Conservation (phyloP, 148 eudicot species). For the Nepenthes gracilis region DNA sequence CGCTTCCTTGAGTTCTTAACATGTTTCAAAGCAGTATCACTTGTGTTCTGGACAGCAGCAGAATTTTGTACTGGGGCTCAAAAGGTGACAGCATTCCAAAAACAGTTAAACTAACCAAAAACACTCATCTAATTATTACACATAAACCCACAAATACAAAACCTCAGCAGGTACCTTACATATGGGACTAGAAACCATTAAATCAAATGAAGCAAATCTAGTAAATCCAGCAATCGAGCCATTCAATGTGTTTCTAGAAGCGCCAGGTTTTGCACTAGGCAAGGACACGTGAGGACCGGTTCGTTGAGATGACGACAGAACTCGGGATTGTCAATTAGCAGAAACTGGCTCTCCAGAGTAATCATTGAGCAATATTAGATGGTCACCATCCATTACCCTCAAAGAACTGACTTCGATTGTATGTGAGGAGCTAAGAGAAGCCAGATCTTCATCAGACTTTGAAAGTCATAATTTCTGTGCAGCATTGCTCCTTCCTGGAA, state of each 20-base stretch:
- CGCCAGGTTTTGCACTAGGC: slow-evolving; percentile 19
- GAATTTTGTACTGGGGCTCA: slow-evolving; percentile 31
- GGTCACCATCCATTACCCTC: slow-evolving; percentile 54
- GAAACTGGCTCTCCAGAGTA: slow-evolving; percentile 7
- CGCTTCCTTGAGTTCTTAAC: slow-evolving; percentile 52
- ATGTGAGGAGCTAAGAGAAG: slow-evolving; percentile 61
- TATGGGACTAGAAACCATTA: slow-evolving; percentile 34
- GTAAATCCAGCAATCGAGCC: slow-evolving; percentile 17
- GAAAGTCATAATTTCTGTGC: slow-evolving; percentile 53
- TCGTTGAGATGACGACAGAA: slow-evolving; percentile 28
- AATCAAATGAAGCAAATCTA: slow-evolving; percentile 25
- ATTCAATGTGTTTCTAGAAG: slow-evolving; percentile 22
- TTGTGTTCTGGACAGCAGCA: slow-evolving; percentile 33
- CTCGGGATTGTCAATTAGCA: slow-evolving; percentile 27
- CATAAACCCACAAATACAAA: slow-evolving; percentile 7
- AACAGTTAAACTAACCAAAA: slow-evolving; percentile 4
- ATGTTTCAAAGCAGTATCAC: slow-evolving; percentile 21
- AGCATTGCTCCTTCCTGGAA: slow-evolving; percentile 33
- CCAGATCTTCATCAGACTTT: slow-evolving; percentile 87
- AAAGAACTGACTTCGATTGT: slow-evolving; percentile 45
- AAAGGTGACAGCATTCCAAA: background rate
- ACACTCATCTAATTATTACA: background rate
- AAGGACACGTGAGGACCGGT: slow-evolving; percentile 22
- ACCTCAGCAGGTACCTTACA: slow-evolving; percentile 40
- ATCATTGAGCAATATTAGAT: slow-evolving; percentile 25